These are phyloP conservation scores for Diaporthe citri DNA, from an alignment of 2,329 filamentous ascomycete genomes.

Conservation along the genomic window DNA sequence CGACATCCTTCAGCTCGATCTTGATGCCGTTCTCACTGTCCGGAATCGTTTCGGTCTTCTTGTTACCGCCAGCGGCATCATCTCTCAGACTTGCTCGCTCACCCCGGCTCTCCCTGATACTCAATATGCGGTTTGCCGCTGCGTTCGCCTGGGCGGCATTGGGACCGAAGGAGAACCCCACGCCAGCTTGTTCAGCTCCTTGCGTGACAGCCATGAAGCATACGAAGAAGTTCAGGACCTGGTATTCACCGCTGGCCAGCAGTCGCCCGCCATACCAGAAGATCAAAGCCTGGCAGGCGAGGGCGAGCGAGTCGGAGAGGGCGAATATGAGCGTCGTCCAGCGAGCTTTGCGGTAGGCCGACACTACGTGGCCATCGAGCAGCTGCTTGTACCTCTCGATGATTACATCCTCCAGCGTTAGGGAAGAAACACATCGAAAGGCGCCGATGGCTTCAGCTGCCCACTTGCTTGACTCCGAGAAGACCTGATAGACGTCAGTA, in stretches of 20 bases:
- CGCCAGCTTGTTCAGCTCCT: conserved; percentile 75
- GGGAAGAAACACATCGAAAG: conserved; percentile 77
- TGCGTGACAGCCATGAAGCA: conserved; percentile 77
- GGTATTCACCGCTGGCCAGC: conserved; percentile 63
- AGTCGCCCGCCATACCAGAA: conserved; percentile 77
- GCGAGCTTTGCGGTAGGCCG: conserved; percentile 72
- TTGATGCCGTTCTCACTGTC: conserved; percentile 63
- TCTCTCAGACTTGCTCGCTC: not conserved
- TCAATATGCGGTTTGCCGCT: conserved; percentile 71
- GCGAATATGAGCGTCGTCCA: conserved; percentile 76
- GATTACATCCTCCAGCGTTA: conserved; percentile 78
- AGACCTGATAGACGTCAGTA: conserved; percentile 54
- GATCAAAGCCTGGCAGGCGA: conserved; percentile 73
- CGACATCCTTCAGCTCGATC: conserved; percentile 68
- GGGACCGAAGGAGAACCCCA: conserved; percentile 76
- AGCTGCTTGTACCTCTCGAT: conserved; percentile 70
- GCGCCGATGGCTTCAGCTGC: conserved; percentile 80
- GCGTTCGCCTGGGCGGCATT: conserved; percentile 72
- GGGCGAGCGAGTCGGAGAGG: conserved; percentile 74
- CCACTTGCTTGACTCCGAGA: conserved; percentile 79
- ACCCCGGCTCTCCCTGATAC: conserved; percentile 56
- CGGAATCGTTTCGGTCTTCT: conserved; percentile 53
- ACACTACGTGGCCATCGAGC: conserved; percentile 68
- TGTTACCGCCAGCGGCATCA: conserved; percentile 43
- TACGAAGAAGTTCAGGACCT: conserved; percentile 62